These are phyloP conservation scores for Straminergon stramineum DNA, from an alignment of 225 moss, liverwort and hornwort species.

Conservation along the genomic window DNA sequence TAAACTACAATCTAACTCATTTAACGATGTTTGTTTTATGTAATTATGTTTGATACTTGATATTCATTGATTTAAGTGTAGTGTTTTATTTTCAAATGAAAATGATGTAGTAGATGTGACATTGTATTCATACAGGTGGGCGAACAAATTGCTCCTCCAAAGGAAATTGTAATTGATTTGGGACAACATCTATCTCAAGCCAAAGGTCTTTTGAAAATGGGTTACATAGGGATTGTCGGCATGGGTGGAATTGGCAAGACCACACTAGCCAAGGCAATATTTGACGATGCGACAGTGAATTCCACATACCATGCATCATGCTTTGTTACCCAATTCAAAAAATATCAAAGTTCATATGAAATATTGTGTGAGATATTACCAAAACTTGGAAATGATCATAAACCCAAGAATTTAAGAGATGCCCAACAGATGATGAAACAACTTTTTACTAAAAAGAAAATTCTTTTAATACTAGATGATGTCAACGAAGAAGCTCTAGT, in stretches of 20 bases:
- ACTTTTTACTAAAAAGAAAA: rapidly evolving
- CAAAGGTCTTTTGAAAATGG: not conserved
- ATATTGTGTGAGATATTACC: not conserved
- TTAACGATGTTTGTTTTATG: not conserved
- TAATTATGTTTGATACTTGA: not conserved
- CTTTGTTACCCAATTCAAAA: not conserved
- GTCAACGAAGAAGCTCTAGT: not conserved
- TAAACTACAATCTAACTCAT: too few species aligned
- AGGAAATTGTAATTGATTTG: not conserved
- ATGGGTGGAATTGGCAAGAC: not conserved
- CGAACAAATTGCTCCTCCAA: not conserved
- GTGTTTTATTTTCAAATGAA: not conserved
- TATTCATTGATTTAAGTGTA: not conserved
- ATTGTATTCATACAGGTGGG: not conserved
- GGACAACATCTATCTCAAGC: not conserved
- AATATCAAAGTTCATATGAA: not conserved
- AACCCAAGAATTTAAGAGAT: not conserved
- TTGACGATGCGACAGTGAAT: rapidly evolving
- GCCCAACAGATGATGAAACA: not conserved
- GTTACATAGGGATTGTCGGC: not conserved
- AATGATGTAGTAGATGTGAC: not conserved
- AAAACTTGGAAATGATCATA: not conserved
- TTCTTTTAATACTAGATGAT: not conserved
- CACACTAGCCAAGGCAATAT: not conserved
- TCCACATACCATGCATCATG: not conserved